Evolutionary conservation across 768 basidiomycete genomes (phyloP).

Genomic region (Naganishia vaughanmartiniae): DNA sequence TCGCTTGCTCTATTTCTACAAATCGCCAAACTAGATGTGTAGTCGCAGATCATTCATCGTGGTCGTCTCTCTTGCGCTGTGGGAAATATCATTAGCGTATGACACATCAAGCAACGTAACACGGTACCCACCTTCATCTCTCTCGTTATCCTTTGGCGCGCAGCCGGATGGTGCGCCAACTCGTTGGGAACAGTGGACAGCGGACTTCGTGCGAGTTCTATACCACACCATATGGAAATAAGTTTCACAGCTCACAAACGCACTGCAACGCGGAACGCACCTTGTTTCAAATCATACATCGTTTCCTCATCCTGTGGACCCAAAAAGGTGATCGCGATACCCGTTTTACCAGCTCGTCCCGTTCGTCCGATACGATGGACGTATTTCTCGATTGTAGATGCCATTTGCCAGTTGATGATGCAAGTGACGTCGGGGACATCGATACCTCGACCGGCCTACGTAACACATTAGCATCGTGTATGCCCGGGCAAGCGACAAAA

Average conservation of each 20-base stretch:
- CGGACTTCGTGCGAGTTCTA: slow-evolving; percentile 91
- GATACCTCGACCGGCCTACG: slow-evolving; percentile 86
- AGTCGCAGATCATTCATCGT: neutral
- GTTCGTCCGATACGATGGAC: slow-evolving; percentile 98
- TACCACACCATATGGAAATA: neutral
- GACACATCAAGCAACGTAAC: neutral
- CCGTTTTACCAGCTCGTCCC: slow-evolving; percentile 94
- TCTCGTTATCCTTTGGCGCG: slow-evolving; percentile 82
- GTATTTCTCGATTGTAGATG: slow-evolving; percentile 90
- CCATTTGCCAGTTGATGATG: slow-evolving; percentile 98
- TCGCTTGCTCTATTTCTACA: neutral
- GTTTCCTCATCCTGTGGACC: slow-evolving; percentile 90
- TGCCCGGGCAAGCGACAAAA: neutral
- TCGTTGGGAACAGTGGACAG: slow-evolving; percentile 85
- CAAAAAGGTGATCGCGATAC: slow-evolving; percentile 90
- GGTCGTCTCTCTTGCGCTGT: slow-evolving; percentile 24
- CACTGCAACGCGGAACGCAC: slow-evolving; percentile 53
- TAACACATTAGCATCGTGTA: neutral
- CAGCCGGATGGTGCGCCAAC: slow-evolving; percentile 84
- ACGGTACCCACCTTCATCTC: slow-evolving; percentile 66
- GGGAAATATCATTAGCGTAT: neutral
- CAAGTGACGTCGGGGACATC: slow-evolving; percentile 95
- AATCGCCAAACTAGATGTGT: too few species aligned
- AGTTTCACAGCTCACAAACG: neutral
- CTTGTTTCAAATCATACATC: slow-evolving; percentile 96